Conservation (phyloP, 2,329 filamentous ascomycete species). For the Aspergillus sp. region DNA sequence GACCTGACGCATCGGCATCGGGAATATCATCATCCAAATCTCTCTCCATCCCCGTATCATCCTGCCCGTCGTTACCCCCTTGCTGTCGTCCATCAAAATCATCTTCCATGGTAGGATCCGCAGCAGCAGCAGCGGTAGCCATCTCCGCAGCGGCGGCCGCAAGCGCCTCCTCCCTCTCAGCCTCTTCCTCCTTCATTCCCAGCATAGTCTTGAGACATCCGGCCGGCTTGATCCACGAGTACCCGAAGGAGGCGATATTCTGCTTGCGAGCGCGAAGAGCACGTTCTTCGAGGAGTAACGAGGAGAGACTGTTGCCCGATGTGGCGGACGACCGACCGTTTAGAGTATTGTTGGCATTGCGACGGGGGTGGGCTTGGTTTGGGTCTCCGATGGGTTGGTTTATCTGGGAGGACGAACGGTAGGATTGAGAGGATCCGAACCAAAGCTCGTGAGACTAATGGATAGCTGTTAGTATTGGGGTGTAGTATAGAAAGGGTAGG, state of each 20-base stretch:
- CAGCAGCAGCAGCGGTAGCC: constrained; percentile 61
- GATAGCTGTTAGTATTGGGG: constrained; percentile 12
- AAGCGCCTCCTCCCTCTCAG: constrained; percentile 81
- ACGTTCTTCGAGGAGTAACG: constrained; percentile 71
- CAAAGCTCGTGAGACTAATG: constrained; percentile 66
- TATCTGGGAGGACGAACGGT: constrained; percentile 27
- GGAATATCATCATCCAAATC: constrained; percentile 46
- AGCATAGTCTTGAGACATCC: constrained; percentile 85
- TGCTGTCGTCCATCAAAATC: constrained; percentile 34
- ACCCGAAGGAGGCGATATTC: constrained; percentile 82
- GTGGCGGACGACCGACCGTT: constrained; percentile 26
- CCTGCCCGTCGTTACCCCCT: constrained; percentile 35
- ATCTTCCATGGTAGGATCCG: constrained; percentile 41
- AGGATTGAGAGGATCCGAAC: constrained; percentile 61
- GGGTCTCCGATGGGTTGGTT: constrained; percentile 7
- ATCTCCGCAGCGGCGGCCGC: constrained; percentile 71
- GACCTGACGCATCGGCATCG: constrained; percentile 35
- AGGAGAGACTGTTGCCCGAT: constrained; percentile 59
- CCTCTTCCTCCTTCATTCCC: constrained; percentile 81
- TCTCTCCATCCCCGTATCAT: constrained; percentile 33
- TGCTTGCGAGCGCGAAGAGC: constrained; percentile 70
- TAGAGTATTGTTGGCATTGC: constrained; percentile 12
- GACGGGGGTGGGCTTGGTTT: constrained; percentile 4
- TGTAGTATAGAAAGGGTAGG: neutral
- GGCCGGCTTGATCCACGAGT: constrained; percentile 83